These are phyloP conservation scores for Tricholoma flavovirens DNA, from an alignment of 768 basidiomycete species.

Conservation along the genomic window DNA sequence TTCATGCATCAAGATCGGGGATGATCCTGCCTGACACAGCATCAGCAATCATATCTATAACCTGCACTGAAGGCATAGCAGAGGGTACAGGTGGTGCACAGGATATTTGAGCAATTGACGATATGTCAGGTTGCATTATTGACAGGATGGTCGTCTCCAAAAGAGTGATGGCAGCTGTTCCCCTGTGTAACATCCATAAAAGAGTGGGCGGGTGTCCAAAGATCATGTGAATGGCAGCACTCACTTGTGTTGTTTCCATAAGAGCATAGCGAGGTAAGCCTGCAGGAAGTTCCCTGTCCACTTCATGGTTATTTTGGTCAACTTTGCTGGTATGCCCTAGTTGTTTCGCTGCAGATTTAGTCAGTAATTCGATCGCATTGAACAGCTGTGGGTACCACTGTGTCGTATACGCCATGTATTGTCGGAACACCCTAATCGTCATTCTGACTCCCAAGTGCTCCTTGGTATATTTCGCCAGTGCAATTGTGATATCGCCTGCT, in stretches of 20 bases:
- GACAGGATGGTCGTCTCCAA: not conserved
- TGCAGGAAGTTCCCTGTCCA: conserved; percentile 5
- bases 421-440: not conserved
- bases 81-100: not conserved
- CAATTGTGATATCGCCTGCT: not conserved
- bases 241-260: conserved; percentile 6
- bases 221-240: conserved; percentile 11
- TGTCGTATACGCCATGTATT: conserved; percentile 1
- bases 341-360: conserved; percentile 3
- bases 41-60: not conserved
- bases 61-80: not conserved
- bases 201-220: conserved; percentile 2
- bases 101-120: not conserved
- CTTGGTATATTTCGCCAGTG: not conserved
- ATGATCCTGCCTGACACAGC: not conserved
- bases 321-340: conserved; percentile 7
- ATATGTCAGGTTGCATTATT: not conserved
- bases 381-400: too few species aligned
- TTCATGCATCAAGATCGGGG: not conserved
- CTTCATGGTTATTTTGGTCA: conserved; percentile 11
- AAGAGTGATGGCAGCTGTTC: not conserved
- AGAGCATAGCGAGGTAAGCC: conserved; percentile 7
- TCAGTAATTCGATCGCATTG: not conserved
- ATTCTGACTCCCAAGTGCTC: not conserved
- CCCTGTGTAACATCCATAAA: not conserved